Evolutionary conservation across 306 rosid species (phyloP), one percentile per base, ranked within the genome.

Genomic region (Trichosanthes cucumerina): DNA sequence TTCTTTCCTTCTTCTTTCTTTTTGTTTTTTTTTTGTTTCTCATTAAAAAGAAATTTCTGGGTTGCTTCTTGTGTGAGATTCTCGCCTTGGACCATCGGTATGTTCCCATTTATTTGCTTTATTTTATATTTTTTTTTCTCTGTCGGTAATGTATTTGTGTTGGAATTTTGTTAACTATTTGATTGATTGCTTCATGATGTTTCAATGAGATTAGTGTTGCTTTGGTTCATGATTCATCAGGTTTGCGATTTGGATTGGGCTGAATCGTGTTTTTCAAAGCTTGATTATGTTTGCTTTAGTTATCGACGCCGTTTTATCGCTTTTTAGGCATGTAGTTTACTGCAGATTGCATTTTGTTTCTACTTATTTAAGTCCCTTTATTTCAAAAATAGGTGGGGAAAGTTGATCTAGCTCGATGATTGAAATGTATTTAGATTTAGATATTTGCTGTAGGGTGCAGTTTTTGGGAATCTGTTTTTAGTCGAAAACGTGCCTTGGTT

Each of bases 1-100:
- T 3, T 14, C 24, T 34, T 18, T 14, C 12, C 26, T 33, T 9
- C 23, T 5, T 24, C 23, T 1, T 7, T 16, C 2, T 7, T 7
- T 7, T 8, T n/a, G 14, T 8, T 46, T n/a, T n/a, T n/a, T 8
- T 54, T 54, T 54, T 18, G 14, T 13, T 63, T 4, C 4, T 41
- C 14, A 0, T 52, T 52, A 4, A 21, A 18, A 18, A 34, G 18
- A 66, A n/a, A 66, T 19, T 57, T 36, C 53, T 26, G 9, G 38
- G 49, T 38, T 76, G 69, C 53, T 76, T 38, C 34, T 13, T 21
- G 23, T 38, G 23, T 39, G 12, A 56, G 79, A 76, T 21, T 76
- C 79, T 76, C 46, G 79, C 38, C 16, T 76, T 56, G 14, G 38
- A 57, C 54, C 79, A 54, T 57, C 79, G 79, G 79, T 76, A 54